These are phyloP conservation scores for Diaporthe sp. DNA, from an alignment of 2,329 filamentous ascomycete species.

Conservation along the genomic window DNA sequence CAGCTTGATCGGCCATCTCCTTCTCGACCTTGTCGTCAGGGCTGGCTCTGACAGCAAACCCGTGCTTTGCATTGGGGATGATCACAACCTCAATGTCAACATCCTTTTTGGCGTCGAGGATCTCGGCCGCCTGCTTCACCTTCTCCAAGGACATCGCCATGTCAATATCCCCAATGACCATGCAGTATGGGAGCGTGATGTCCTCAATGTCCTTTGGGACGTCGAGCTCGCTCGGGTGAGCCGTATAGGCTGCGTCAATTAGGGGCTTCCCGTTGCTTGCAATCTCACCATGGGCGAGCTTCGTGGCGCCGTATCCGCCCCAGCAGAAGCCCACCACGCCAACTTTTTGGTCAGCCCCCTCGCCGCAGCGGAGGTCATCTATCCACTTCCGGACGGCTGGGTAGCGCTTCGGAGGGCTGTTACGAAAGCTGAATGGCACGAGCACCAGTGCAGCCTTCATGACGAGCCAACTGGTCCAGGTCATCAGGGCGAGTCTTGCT, in stretches of 20 bases:
- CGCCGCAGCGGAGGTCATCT: not conserved
- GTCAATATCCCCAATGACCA: not conserved
- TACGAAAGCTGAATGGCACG: not conserved
- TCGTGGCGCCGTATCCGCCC: not conserved
- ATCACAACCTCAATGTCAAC: not conserved
- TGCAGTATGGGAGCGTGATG: not conserved
- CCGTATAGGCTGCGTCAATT: not conserved
- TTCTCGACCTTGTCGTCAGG: not conserved
- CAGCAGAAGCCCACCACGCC: not conserved
- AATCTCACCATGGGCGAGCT: not conserved
- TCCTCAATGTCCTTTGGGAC: not conserved
- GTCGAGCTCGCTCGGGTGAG: not conserved
- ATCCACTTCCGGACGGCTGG: not conserved
- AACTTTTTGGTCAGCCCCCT: not conserved
- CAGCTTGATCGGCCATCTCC: not conserved
- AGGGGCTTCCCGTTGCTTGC: not conserved
- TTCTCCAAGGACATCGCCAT: not conserved
- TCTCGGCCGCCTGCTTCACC: not conserved
- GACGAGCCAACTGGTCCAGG: not conserved
- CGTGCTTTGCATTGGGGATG: not conserved
- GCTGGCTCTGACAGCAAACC: not conserved
- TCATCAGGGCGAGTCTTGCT: not conserved
- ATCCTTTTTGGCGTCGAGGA: not conserved
- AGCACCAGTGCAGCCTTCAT: not conserved
- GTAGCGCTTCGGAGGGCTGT: not conserved